A percentile compares a stretch with the other conserved stretches of the same genome.
Evolutionary conservation across 1,139 yeast species (phyloP).

Genomic region (Saccharomyces hybrid): DNA sequence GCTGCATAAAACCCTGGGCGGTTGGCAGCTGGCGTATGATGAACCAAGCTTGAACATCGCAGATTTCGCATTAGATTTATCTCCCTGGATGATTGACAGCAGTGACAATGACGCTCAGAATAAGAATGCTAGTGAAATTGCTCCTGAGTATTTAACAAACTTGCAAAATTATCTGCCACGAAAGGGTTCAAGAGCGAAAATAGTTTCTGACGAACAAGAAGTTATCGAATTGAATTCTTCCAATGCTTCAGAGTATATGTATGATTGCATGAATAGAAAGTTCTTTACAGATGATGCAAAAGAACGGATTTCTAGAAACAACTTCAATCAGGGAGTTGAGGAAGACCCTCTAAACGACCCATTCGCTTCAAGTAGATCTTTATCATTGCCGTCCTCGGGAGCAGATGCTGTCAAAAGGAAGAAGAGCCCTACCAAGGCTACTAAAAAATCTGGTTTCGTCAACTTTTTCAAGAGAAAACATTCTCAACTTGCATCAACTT

Average conservation of each 20-base stretch:
- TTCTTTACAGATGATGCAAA: slow-evolving; percentile 8
- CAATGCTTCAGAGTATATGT: slow-evolving; percentile 14
- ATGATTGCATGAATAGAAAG: slow-evolving; percentile 22
- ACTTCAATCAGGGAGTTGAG: slow-evolving; percentile 5
- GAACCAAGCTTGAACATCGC: slow-evolving; percentile 29
- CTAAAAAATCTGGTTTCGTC: slow-evolving; percentile 14
- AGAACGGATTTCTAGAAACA: neutral
- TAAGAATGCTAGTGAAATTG: neutral
- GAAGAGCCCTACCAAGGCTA: slow-evolving; percentile 5
- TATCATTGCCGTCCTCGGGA: neutral
- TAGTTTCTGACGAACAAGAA: slow-evolving; percentile 14
- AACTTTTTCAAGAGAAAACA: slow-evolving; percentile 18
- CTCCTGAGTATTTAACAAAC: neutral
- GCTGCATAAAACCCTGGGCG: slow-evolving; percentile 13
- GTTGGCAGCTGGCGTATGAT: slow-evolving; percentile 31
- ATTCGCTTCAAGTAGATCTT: neutral
- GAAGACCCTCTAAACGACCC: slow-evolving; percentile 1
- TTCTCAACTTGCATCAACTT: slow-evolving; percentile 1
- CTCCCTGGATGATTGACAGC: slow-evolving; percentile 17
- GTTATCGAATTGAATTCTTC: slow-evolving; percentile 10
- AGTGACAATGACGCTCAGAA: slow-evolving; percentile 4
- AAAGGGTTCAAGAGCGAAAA: slow-evolving; percentile 7
- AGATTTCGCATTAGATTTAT: slow-evolving; percentile 23
- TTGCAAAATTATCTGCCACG: neutral
- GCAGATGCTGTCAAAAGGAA: slow-evolving; percentile 3